phyloP scores from a whole-genome alignment of 2,329 filamentous ascomycete species.

The Paecilomyces niveus region DNA sequence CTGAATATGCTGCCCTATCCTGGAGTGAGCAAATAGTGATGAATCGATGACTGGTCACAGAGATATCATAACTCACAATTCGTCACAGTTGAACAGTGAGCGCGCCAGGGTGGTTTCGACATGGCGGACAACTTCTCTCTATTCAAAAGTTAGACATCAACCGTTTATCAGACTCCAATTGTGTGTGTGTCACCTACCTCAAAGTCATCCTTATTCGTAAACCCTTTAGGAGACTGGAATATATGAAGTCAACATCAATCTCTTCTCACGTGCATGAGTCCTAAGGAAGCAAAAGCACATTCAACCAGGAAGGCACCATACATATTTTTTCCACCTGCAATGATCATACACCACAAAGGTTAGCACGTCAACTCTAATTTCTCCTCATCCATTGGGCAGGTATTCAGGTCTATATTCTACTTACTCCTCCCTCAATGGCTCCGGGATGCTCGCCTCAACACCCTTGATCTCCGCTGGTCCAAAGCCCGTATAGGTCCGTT shows the following conservation, averaged over 20 bases:
- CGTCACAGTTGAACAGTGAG: conserved; percentile 97
- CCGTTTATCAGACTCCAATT: background rate
- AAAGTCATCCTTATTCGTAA: conserved; percentile 75
- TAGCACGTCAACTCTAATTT: conserved; percentile 9
- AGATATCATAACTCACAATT: conserved; percentile 44
- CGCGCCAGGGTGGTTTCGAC: conserved; percentile 94
- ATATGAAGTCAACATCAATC: conserved; percentile 3
- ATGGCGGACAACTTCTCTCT: conserved; percentile 82
- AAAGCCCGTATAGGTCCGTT: conserved; percentile 92
- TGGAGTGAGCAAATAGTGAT: conserved; percentile 5
- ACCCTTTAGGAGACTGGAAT: conserved; percentile 56
- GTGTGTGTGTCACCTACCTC: conserved; percentile 34
- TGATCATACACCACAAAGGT: conserved; percentile 3
- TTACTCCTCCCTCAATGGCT: conserved; percentile 78
- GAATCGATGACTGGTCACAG: background rate
- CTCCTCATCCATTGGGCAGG: conserved; percentile 4
- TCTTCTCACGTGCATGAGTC: too few relatives aligned
- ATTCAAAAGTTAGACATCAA: conserved; percentile 12
- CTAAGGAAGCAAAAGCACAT: too few relatives aligned
- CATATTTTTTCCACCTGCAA: conserved; percentile 54
- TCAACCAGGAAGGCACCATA: conserved; percentile 26
- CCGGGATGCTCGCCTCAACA: conserved; percentile 86
- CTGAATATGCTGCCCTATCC: conserved; percentile 72
- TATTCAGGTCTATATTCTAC: conserved; percentile 22
- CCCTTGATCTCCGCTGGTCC: conserved; percentile 85